Evolutionary conservation across 768 basidiomycete species (phyloP), one percentile per base, ranked within the genome.

Genomic region (Naganishia friedmannii): DNA sequence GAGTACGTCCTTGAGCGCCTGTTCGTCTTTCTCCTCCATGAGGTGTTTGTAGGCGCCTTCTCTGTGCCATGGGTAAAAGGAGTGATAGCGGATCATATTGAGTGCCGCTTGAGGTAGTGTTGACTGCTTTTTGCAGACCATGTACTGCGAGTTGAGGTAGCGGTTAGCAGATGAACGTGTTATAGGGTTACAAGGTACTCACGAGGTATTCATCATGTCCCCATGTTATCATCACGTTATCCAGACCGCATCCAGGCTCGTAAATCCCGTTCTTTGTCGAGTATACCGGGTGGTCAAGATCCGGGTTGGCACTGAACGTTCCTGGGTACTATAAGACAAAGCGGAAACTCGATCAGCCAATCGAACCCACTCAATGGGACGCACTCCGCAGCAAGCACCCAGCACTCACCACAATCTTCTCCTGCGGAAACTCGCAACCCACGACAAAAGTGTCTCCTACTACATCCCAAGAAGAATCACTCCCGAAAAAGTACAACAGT

Each of bases 11-110:
- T 74, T 65, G 32, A 82, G 74, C 46, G 76, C 74, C 45, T 75
- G 73, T 46, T 77, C 45, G 69, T 82, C 82, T n/a, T 88, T 87
- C 21, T 88, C 88, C 78, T 88, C 88, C 72, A 86, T 88, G 56
- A 95, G 86, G 77, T 93, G 89, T 26, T 80, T 78, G 83, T 95
- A 95, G 0, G 92, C 93, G 67, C 85, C 85, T 77, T 93, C 93
- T 53, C 92, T 86, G 81, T 95, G 93, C 92, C 91, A 93, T 81
- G 93, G 92, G 82, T 94, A 95, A 85, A 94, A 95, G 75, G 89
- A 91, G 83, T 94, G 93, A 79, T 91, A 95, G 37, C 93, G 87
- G 77, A 95, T 92, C 92, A 95, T 95, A 9, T 89, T 88, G 32
- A 95, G 84, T 0, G 86, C 92, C 74, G 91, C 92, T 46, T 85